Conservation (phyloP, 2,329 filamentous ascomycete species). For the Hymenoscyphus albidus region DNA sequence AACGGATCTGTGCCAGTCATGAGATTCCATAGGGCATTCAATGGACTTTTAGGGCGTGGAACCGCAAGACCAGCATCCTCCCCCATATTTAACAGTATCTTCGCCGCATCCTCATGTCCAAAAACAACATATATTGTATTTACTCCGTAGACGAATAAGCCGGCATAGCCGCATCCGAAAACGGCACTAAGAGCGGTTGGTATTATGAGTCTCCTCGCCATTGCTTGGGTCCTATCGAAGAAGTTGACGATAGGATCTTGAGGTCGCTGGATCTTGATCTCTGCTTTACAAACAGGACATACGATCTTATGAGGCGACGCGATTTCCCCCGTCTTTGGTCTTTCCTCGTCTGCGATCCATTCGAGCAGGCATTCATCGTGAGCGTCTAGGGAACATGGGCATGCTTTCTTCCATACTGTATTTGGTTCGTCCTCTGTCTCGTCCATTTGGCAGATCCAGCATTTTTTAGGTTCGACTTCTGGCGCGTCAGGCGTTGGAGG, state of each 20-base stretch:
- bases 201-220: constrained; percentile 25
- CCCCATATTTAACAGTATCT: constrained; percentile 15
- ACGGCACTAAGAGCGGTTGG: constrained; percentile 33
- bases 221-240: constrained; percentile 23
- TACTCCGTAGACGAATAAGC: constrained; percentile 54
- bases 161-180: constrained; percentile 44
- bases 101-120: constrained; percentile 54
- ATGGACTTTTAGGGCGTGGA: neutral
- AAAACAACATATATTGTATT: constrained; percentile 64
- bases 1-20: constrained; percentile 27
- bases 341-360: constrained; percentile 89
- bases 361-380: constrained; percentile 87
- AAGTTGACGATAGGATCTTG: constrained; percentile 62
- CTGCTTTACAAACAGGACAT: constrained; percentile 86
- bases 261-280: constrained; percentile 72
- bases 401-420: constrained; percentile 76
- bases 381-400: constrained; percentile 83
- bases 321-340: constrained; percentile 48
- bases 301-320: constrained; percentile 59
- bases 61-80: neutral
- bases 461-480: constrained; percentile 38
- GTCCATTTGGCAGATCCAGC: constrained; percentile 62
- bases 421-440: constrained; percentile 45
- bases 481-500: constrained; percentile 2
- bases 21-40: neutral